Conservation (phyloP, 805 yeast species). For the Candida maesae region DNA sequence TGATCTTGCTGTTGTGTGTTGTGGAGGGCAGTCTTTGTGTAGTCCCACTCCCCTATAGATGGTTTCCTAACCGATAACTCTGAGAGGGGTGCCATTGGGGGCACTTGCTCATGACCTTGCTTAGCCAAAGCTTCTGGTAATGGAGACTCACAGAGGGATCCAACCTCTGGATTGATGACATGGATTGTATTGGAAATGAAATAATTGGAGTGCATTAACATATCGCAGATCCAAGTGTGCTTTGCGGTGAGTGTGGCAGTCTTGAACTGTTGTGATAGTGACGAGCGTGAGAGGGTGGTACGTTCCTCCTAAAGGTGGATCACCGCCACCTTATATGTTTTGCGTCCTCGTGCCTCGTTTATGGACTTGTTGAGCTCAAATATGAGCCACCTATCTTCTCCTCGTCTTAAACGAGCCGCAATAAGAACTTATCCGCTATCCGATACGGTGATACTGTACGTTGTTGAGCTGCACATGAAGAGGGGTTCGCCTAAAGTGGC, state of each 20-base stretch:
- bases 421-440: not conserved
- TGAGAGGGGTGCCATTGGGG: constrained; percentile 1
- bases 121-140: constrained; percentile 1
- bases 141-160: constrained; percentile 15
- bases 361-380: constrained; percentile 2
- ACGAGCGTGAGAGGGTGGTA: too few species aligned
- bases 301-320: not conserved
- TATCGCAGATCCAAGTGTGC: not conserved
- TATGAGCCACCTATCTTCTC: not conserved
- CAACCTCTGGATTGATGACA: constrained; percentile 17
- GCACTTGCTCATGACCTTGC: not conserved
- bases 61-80: not conserved
- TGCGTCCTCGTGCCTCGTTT: not conserved
- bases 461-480: constrained; percentile 1
- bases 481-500: not conserved
- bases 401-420: constrained; percentile 1
- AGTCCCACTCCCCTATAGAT: not conserved
- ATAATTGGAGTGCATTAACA: constrained; percentile 22
- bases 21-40: constrained; percentile 8
- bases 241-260: too few species aligned
- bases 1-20: constrained; percentile 20
- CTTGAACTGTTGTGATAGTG: too few species aligned
- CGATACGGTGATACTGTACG: not conserved
- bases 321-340: too few species aligned
- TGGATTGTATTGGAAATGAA: constrained; percentile 22